These are phyloP conservation scores for Metschnikowia henanensis DNA, from an alignment of 805 yeast genomes.

Conservation along the genomic window DNA sequence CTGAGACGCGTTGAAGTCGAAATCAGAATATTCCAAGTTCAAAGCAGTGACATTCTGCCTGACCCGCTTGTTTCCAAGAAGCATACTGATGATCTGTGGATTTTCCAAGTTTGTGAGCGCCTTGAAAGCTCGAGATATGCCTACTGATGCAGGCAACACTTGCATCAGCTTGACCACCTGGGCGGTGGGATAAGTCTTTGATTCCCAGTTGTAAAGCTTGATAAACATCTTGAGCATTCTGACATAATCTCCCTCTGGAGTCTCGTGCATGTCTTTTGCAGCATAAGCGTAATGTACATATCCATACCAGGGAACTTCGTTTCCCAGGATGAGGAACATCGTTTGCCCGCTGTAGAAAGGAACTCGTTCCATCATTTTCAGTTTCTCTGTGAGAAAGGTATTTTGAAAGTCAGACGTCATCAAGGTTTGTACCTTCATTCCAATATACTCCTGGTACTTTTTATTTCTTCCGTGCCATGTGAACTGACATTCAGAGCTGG, in stretches of 20 bases:
- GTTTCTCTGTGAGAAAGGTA: background rate
- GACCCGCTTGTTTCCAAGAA: background rate
- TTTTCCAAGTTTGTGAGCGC: background rate
- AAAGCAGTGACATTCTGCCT: slow-evolving; percentile 18
- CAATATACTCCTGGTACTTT: background rate
- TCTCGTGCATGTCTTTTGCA: background rate
- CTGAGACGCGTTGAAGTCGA: slow-evolving; percentile 68
- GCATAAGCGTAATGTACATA: background rate
- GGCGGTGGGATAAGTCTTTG: background rate
- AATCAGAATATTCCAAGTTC: slow-evolving; percentile 36
- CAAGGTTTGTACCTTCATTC: background rate
- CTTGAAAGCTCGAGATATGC: background rate
- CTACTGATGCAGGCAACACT: slow-evolving; percentile 1
- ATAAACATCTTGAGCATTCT: background rate
- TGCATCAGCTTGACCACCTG: background rate
- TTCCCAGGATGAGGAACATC: background rate
- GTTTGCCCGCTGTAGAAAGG: slow-evolving; percentile 2
- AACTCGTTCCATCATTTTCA: background rate
- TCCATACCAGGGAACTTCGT: background rate
- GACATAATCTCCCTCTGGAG: background rate
- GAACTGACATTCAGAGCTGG: background rate
- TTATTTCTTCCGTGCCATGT: background rate
- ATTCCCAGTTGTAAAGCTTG: background rate
- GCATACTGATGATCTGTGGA: background rate
- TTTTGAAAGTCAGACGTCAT: background rate